Evolutionary conservation across 2,329 filamentous ascomycete genomes (phyloP).

Genomic region (Fusarium multiceps): DNA sequence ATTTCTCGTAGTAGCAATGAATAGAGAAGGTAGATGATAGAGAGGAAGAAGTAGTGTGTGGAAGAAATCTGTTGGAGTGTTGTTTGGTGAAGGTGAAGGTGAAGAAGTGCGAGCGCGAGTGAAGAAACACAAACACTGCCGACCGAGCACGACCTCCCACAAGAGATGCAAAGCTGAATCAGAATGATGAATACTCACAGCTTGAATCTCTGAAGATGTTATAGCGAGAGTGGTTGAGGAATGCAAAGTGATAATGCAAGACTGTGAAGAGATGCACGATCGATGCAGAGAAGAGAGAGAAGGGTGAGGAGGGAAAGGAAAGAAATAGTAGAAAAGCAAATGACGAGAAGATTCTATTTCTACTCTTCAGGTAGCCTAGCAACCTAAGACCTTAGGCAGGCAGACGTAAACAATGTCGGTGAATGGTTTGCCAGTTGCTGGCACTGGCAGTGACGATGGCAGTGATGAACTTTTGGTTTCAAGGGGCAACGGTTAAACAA

Average conservation of each 20-base stretch:
- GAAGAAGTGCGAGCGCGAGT: neutral
- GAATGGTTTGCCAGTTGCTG: conserved; percentile 4
- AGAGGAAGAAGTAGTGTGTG: neutral
- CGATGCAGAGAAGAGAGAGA: conserved; percentile 10
- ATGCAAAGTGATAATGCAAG: conserved; percentile 20
- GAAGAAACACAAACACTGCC: neutral
- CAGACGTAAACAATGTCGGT: conserved; percentile 28
- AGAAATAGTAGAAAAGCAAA: conserved; percentile 4
- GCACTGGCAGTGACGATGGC: conserved; percentile 6
- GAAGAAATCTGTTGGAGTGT: neutral
- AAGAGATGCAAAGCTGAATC: no score
- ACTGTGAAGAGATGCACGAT: conserved; percentile 17
- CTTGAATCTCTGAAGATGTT: conserved; percentile 21
- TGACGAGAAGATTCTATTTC: conserved; percentile 22
- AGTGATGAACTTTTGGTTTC: conserved; percentile 24
- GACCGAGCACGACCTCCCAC: neutral
- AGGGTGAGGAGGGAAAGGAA: conserved; percentile 15
- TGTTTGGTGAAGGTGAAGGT: neutral
- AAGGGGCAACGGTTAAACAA: conserved; percentile 33
- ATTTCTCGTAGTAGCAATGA: neutral
- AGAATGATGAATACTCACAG: conserved; percentile 14
- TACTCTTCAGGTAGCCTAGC: neutral
- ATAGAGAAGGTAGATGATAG: neutral
- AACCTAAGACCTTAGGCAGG: neutral
- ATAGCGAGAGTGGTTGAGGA: neutral